phyloP scores from a whole-genome alignment of 164 flowering plant genomes.

The Vitis amurensis region DNA sequence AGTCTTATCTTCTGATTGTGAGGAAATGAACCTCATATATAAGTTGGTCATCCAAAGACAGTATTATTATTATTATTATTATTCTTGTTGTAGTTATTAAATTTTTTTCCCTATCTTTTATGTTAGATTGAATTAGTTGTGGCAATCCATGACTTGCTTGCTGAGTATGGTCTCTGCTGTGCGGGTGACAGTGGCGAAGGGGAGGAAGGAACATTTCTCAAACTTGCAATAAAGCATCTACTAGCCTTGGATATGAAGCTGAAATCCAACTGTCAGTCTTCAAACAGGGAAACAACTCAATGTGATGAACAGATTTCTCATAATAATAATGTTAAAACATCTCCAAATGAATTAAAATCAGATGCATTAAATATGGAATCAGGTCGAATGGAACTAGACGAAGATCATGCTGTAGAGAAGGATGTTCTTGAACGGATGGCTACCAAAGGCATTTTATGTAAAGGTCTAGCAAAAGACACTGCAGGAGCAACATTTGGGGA shows the following conservation, averaged over 20 bases:
- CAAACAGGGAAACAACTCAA: constrained; percentile 37
- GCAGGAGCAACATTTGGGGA: constrained; percentile 27
- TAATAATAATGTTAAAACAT: constrained; percentile 23
- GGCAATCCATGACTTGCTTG: constrained; percentile 87
- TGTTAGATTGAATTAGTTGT: constrained; percentile 80
- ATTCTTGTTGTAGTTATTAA: not conserved
- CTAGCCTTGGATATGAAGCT: constrained; percentile 84
- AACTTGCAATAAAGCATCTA: constrained; percentile 87
- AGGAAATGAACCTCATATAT: constrained; percentile 6
- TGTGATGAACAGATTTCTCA: constrained; percentile 14
- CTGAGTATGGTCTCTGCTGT: constrained; percentile 95
- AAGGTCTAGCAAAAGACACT: constrained; percentile 22
- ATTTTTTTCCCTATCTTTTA: constrained; percentile 9
- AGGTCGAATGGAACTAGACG: constrained; percentile 22
- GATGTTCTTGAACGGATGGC: constrained; percentile 24
- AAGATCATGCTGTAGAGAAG: constrained; percentile 20
- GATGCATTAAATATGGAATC: constrained; percentile 23
- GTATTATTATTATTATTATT: not conserved
- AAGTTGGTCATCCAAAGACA: not conserved
- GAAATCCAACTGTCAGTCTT: constrained; percentile 49
- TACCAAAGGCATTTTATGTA: constrained; percentile 22
- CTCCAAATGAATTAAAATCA: constrained; percentile 20
- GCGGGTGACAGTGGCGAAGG: constrained; percentile 70
- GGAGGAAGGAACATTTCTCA: constrained; percentile 88
- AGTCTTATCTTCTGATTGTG: constrained; percentile 17